Conservation (phyloP, 805 yeast species). For the Metschnikowia anglica region DNA sequence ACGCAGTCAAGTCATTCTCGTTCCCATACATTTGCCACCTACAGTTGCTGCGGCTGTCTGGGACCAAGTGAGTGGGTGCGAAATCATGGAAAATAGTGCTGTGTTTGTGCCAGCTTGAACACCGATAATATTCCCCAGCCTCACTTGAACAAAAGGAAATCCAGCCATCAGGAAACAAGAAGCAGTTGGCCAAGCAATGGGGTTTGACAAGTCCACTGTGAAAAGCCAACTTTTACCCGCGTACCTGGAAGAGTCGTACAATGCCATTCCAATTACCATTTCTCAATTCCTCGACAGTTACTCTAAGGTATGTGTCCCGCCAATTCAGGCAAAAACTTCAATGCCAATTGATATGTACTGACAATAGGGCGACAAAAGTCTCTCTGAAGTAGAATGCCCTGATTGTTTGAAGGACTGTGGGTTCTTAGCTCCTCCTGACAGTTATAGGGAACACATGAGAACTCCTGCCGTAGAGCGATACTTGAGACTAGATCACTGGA, state of each 20-base stretch:
- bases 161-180: too few relatives aligned
- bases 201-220: not conserved
- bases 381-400: conserved; percentile 57
- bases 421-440: conserved; percentile 59
- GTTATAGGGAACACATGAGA: conserved; percentile 49
- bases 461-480: conserved; percentile 44
- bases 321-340: too few relatives aligned
- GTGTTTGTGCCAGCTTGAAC: too few relatives aligned
- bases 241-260: conserved; percentile 3
- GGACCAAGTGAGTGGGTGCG: too few relatives aligned
- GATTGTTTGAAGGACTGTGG: conserved; percentile 46
- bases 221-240: conserved; percentile 4
- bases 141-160: too few relatives aligned
- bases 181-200: conserved; percentile 5
- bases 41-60: too few relatives aligned
- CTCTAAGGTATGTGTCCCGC: conserved; percentile 39
- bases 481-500: conserved; percentile 50
- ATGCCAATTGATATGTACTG: conserved; percentile 14
- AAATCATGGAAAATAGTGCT: too few relatives aligned
- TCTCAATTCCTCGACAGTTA: conserved; percentile 58
- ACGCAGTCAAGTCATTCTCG: too few relatives aligned
- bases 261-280: conserved; percentile 35
- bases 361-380: conserved; percentile 51
- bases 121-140: too few relatives aligned
- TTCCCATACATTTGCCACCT: too few relatives aligned